Evolutionary conservation across 768 basidiomycete genomes (phyloP).

Genomic region (Pisolithus microcarpus): DNA sequence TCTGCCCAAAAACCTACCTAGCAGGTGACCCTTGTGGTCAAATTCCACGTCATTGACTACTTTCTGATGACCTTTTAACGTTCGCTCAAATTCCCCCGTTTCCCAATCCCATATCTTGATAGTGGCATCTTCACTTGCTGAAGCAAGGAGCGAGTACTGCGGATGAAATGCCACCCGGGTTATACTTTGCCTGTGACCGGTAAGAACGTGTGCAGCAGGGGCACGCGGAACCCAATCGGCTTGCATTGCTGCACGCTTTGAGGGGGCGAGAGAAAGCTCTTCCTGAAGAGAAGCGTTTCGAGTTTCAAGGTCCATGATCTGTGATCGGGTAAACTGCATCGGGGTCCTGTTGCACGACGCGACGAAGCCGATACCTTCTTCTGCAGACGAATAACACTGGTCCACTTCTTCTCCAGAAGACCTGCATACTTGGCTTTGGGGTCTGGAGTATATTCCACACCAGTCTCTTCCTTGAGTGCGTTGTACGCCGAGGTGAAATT

Average conservation of each 20-base stretch:
- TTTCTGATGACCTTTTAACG: slow-evolving; percentile 88
- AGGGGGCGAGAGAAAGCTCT: slow-evolving; percentile 45
- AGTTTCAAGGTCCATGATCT: slow-evolving; percentile 96
- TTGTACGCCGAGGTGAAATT: slow-evolving; percentile 58
- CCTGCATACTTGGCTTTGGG: slow-evolving; percentile 82
- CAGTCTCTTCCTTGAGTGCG: slow-evolving; percentile 47
- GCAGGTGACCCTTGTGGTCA: slow-evolving; percentile 74
- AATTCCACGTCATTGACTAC: slow-evolving; percentile 86
- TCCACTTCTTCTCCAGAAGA: slow-evolving; percentile 96
- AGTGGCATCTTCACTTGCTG: slow-evolving; percentile 82
- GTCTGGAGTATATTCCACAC: slow-evolving; percentile 67
- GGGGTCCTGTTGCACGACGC: slow-evolving; percentile 1
- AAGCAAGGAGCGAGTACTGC: slow-evolving; percentile 72
- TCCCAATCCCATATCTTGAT: slow-evolving; percentile 98
- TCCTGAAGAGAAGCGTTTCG: slow-evolving; percentile 77
- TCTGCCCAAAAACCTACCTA: slow-evolving; percentile 45
- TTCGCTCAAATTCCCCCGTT: slow-evolving; percentile 86
- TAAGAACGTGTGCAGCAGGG: slow-evolving; percentile 71
- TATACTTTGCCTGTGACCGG: slow-evolving; percentile 70
- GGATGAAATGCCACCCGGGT: slow-evolving; percentile 84
- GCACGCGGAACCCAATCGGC: slow-evolving; percentile 86
- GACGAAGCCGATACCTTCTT: slow-evolving; percentile 60
- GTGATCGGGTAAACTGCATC: slow-evolving; percentile 8
- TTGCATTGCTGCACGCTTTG: slow-evolving; percentile 50
- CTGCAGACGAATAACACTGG: slow-evolving; percentile 89